Base-by-base conservation (phyloP, 371 early-diverging fungal species). In the Haplosporangium sp. region DNA sequence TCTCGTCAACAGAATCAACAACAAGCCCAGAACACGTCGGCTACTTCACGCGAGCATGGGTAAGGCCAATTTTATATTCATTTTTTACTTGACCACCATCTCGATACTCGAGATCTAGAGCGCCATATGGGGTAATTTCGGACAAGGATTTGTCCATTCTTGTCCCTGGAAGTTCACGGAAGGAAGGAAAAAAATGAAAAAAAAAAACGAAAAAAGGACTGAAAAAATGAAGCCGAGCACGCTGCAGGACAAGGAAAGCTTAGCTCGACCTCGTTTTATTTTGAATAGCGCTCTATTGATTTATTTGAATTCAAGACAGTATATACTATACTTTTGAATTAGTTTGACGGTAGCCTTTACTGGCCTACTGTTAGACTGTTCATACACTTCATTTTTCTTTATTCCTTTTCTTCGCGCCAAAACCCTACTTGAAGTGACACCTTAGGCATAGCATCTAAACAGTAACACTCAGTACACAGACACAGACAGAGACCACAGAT, bases 1-100 rank as follows among this genome's bases (percentile, higher is more conserved):
- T 13, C 15, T 38, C 69, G 37, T 44, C 69, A 48, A 45, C 68
- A 67, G 40, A 61, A 72, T 37, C 66, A 48, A 1, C 53, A 11
- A 17, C 62, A 48, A 40, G 39, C 65, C 9, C 67, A 72, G 62
- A 45, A 63, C 4, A 19, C 77, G 15, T 42, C 73, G 6, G 50
- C 72, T 7, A 59, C 34, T 7, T 69, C 69, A 38, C 77, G 77
- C 13, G 77, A 77, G 65, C 77, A 61, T 69, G 77, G 77, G 77
- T 77, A 77, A 77, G 77, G 61, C 61, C 19, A 44, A 2, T 38
- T 35, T 8, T 9, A 2, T 47, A 39, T 27, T 58, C 38, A 6
- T 50, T 19, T 3, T 2, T 67, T 44, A 50, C 47, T 2, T n/a
- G 17, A n/a, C n/a, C 47, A 13, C 13, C 15, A 15, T 47, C 15